Evolutionary conservation across 1,284 basidiomycete species (phyloP), one percentile per base, ranked within the genome.

Genomic region (Irpex rosettiformis): DNA sequence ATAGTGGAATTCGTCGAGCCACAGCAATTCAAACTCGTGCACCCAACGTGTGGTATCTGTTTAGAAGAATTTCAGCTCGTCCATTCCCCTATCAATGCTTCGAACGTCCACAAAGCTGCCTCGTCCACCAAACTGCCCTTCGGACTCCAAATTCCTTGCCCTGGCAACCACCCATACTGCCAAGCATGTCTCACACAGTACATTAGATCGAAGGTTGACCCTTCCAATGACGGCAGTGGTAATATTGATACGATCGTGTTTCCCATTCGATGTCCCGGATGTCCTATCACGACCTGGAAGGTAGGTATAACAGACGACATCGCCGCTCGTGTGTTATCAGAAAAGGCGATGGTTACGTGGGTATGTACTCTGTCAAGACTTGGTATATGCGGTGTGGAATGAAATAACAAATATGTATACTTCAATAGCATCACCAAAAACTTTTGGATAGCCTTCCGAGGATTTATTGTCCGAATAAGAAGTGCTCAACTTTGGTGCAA

Each of bases 251-350:
- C 65, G 2, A 62, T 70, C 7, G 73, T 76, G 0, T 78, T 78
- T 52, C 76, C 76, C 1, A 73, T 78, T 40, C 65, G 68, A n/a
- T 78, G 76, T 59, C 76, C 76, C 1, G 76, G 74, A 59, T 78
- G 76, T 56, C 62, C 69, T 1, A 33, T 69, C 10, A 57, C 61
- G 6, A 67, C 67, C 7, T 76, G 72, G 70, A 64, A 69, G 1
- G 65, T 66, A 8, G 76, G 76, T 0, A 75, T 78, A 24, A 58
- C 70, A 22, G 74, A 77, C 58, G 69, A 67, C n/a, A 59, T 76
- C 18, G 75, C 76, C 2, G 59, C 64, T 28, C 64, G 70, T 8
- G 65, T 77, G 0, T 63, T 78, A 4, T 67, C 66, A 1, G 68
- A 73, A 55, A 68, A 74, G 58, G 67, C 59, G 1, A 72, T 77